Base-by-base conservation (phyloP, 1,284 basidiomycete genomes). In the Ustilago xerochloae region DNA sequence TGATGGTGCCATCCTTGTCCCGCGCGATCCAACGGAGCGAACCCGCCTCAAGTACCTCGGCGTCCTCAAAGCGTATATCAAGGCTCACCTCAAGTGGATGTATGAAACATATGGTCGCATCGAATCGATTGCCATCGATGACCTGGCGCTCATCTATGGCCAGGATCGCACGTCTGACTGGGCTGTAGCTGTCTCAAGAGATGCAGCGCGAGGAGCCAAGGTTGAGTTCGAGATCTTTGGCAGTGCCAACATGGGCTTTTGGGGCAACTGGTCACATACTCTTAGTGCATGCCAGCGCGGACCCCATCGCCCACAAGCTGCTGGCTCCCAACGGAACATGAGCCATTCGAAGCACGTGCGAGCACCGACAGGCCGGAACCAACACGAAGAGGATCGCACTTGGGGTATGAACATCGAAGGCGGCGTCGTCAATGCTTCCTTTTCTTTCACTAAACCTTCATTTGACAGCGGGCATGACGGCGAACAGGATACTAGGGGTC, bases 211-310 rank as follows among this genome's bases (percentile, higher is more conserved):
- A 7, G 77, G 77, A 7, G 75, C 64, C n/a, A 56, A 35, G 28
- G 63, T 75, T 36, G 71, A 79, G 41, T 80, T 80, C 48, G 74
- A 80, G 43, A 62, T 80, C 52, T 79, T 77, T 51, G 55, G 62
- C 46, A 43, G 35, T 15, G 61, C 53, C 24, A 57, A 51, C 9
- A 39, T 64, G 12, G 75, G 73, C 5, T 63, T 78, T 20, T 78
- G 76, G 76, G 76, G 76, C 24, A 63, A 64, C 24, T 78, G 76
- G 76, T 64, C 69, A n/a, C 68, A 75, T 18, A 62, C 72, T 18
- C 59, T 67, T 20, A 65, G 68, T 22, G 73, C 76, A n/a, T 77
- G 63, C 15, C 76, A 78, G 32, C 49, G 73, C 7, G 76, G 76
- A 9, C 76, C 76, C 12, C 73, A 78, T 48, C 76, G 76, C 4